Evolutionary conservation across 176 grass and related monocot species (phyloP).

Genomic region (Carex littledalei): DNA sequence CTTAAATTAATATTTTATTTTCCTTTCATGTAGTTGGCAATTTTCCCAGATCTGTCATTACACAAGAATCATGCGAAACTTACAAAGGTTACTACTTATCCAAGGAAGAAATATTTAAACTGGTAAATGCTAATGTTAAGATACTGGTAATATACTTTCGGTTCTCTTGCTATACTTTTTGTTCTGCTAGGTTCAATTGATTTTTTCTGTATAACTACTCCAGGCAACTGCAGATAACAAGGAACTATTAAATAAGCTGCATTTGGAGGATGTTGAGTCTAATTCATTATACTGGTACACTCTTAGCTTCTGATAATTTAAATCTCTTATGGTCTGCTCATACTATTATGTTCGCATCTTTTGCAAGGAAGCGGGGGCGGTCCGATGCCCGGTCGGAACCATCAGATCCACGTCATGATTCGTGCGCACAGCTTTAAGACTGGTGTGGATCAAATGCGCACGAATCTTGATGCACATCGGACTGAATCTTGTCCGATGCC

Average conservation of each 20-base stretch:
- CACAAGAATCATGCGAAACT: background rate
- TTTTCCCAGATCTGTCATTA: background rate
- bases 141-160: background rate
- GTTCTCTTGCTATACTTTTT: background rate
- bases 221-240: background rate
- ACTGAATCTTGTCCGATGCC: no score
- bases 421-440: no score
- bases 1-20: background rate
- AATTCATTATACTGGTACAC: conserved; percentile 8
- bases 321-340: background rate
- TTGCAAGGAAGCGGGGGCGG: no score
- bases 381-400: no score
- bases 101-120: conserved; percentile 2
- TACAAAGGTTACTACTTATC: background rate
- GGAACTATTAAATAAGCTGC: background rate
- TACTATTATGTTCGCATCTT: background rate
- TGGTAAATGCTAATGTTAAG: background rate
- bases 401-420: no score
- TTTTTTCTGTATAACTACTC: conserved; percentile 11
- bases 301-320: background rate
- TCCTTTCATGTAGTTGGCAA: background rate
- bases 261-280: conserved; percentile 12
- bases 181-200: background rate
- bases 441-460: no score
- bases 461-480: no score